Percentiles rank a stretch among this genome's conserved stretches.
Evolutionary conservation across 2,329 filamentous ascomycete genomes (phyloP).

Genomic region (Parascedosporium putredinis): DNA sequence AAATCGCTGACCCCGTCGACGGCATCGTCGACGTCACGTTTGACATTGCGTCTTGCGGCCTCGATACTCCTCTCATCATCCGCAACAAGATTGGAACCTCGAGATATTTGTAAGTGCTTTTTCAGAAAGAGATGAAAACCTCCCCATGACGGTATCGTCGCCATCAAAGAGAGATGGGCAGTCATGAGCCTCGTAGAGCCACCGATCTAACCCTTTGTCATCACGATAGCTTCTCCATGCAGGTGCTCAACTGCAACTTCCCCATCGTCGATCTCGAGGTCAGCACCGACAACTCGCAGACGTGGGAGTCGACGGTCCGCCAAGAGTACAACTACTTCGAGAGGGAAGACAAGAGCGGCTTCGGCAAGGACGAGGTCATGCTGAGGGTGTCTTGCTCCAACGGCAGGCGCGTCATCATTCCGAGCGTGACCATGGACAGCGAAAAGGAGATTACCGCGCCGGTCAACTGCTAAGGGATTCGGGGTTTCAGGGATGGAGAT

Average conservation of each 20-base stretch:
- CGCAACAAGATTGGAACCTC: conserved; percentile 13
- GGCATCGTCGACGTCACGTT: conserved; percentile 11
- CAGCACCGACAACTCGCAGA: conserved; percentile 9
- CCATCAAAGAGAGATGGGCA: not conserved
- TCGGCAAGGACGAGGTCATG: conserved; percentile 12
- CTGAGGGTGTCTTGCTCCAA: conserved; percentile 15
- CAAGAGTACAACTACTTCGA: conserved; percentile 15
- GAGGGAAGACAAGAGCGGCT: conserved; percentile 13
- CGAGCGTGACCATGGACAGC: conserved; percentile 10
- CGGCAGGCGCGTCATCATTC: conserved; percentile 13
- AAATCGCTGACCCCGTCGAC: conserved; percentile 10
- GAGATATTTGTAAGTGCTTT: conserved; percentile 11
- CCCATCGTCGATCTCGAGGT: conserved; percentile 12
- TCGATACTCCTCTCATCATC: conserved; percentile 9
- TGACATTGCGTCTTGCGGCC: conserved; percentile 10
- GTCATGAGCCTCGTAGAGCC: not conserved
- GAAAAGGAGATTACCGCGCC: conserved; percentile 9
- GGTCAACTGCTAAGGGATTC: conserved; percentile 13
- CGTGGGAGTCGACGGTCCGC: conserved; percentile 11
- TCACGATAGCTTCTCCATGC: conserved; percentile 8
- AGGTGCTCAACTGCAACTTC: conserved; percentile 11
- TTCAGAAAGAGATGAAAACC: too few relatives aligned
- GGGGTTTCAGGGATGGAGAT: too few relatives aligned
- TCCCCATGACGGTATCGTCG: too few relatives aligned
- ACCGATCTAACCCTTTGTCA: too few relatives aligned